Evolutionary conservation across 2,329 filamentous ascomycete species (phyloP), one percentile per base, ranked within the genome.

Genomic region (Leptographium wingfieldii): DNA sequence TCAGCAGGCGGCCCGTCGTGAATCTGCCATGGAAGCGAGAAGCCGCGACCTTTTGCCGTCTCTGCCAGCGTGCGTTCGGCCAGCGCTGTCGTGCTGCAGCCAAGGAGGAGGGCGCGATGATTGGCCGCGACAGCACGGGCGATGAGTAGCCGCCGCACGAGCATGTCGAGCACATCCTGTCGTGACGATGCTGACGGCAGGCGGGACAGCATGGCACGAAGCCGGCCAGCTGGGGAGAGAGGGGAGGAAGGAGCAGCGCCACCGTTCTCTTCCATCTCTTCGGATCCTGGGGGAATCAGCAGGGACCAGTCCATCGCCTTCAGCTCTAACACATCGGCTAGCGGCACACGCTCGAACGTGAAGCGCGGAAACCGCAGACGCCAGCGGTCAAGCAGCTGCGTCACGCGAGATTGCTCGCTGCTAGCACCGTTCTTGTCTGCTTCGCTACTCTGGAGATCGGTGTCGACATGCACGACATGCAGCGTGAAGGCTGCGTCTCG

Each of bases 11-110:
- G 73, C 5, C 90, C 91, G 70, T 97, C 94, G 57, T 85, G 83
- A 19, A 92, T 82, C 66, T 88, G 83, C 84, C 87, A 92, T 1
- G 92, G 89, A 25, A 97, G 74, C 5, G 87, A 83, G 65, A 87
- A 91, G 0, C 92, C 94, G 56, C 92, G 82, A 1, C 94, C 94
- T 73, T 96, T 96, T 29, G 92, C 91, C 2, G 92, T 91, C 73
- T 94, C 90, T 7, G 90, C 80, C 16, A 99, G 81, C 0, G 90
- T 89, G 67, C 90, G 85, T 65, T 92, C 90, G 4, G 94, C 92
- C 35, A 99, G 83, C 19, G 85, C 83, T 5, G 91, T 96, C 25
- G 94, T 96, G 65, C 84, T 95, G 72, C 92, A 86, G 27, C 89
- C 92, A 72, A 94, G 86, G 1, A 97, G 73, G 51, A 97, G 79